A percentile compares a stretch with the other conserved stretches of the same genome.
phyloP scores from a whole-genome alignment of 2,329 filamentous ascomycete genomes.

The Claviceps pusilla region DNA sequence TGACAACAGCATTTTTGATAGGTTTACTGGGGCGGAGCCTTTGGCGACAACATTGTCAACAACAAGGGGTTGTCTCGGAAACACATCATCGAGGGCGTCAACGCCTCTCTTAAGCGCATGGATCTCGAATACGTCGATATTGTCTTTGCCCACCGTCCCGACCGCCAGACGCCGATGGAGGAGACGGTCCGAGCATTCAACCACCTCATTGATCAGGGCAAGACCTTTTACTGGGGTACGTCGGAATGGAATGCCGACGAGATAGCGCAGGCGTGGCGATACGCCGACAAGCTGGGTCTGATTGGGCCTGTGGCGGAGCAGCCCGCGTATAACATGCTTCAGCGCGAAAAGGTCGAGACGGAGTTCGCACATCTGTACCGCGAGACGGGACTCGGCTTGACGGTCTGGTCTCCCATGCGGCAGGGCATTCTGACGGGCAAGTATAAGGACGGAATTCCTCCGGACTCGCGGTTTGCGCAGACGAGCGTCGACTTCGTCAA shows the following conservation, averaged over 20 bases:
- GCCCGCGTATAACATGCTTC: conserved; percentile 50
- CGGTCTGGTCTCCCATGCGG: conserved; percentile 45
- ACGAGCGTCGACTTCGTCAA: conserved; percentile 41
- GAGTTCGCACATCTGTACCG: conserved; percentile 48
- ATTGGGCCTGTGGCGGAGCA: conserved; percentile 53
- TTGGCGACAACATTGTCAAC: conserved; percentile 48
- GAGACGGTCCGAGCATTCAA: conserved; percentile 59
- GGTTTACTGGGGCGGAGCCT: conserved; percentile 50
- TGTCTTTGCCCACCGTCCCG: conserved; percentile 54
- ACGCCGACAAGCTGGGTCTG: conserved; percentile 44
- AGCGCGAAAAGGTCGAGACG: conserved; percentile 45
- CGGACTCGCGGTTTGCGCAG: conserved; percentile 41
- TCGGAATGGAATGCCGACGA: conserved; percentile 53
- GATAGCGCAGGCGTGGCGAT: conserved; percentile 46
- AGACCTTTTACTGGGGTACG: conserved; percentile 58
- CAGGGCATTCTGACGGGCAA: conserved; percentile 49
- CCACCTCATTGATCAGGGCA: conserved; percentile 51
- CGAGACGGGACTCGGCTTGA: conserved; percentile 44
- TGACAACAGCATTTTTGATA: conserved; percentile 12
- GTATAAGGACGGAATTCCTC: conserved; percentile 48
- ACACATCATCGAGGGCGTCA: conserved; percentile 53
- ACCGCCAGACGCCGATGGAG: conserved; percentile 53
- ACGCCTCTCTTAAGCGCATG: conserved; percentile 41
- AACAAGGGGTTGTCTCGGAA: conserved; percentile 54
- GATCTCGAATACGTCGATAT: conserved; percentile 49